A percentile compares a stretch with the other conserved stretches of the same genome.
Evolutionary conservation across 257 asterid species (phyloP).

Genomic region (Eucommia ulmoides): DNA sequence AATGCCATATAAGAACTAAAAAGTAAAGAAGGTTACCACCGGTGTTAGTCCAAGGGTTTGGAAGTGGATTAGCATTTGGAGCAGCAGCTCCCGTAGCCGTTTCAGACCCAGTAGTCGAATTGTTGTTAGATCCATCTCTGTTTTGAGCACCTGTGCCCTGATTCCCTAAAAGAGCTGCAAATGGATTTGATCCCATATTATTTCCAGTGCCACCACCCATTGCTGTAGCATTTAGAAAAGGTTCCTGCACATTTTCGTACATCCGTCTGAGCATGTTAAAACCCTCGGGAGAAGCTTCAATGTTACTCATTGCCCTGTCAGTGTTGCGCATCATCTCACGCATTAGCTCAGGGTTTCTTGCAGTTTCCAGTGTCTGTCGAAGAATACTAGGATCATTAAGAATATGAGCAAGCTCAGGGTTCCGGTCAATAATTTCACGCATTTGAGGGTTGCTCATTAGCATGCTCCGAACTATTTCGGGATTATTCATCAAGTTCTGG

Average conservation of each 20-base stretch:
- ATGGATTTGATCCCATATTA: conserved; percentile 39
- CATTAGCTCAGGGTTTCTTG: conserved; percentile 63
- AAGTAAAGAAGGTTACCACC: conserved; percentile 12
- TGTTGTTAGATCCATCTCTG: conserved; percentile 20
- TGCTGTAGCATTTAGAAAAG: conserved; percentile 46
- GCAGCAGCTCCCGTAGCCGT: conserved; percentile 22
- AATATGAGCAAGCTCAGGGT: conserved; percentile 57
- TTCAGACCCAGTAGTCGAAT: conserved; percentile 28
- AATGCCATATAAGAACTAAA: conserved; percentile 2
- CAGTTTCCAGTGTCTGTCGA: conserved; percentile 51
- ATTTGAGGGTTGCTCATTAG: conserved; percentile 64
- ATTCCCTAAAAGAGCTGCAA: conserved; percentile 40
- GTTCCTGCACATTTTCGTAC: conserved; percentile 69
- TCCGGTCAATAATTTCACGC: conserved; percentile 55
- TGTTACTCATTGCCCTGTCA: conserved; percentile 56
- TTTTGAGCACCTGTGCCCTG: conserved; percentile 27
- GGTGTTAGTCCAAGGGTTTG: conserved; percentile 45
- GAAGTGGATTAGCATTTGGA: conserved; percentile 56
- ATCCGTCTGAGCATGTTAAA: conserved; percentile 65
- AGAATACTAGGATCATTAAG: conserved; percentile 55
- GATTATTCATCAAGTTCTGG: conserved; percentile 44
- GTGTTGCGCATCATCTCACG: conserved; percentile 68
- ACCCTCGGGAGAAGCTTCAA: conserved; percentile 65
- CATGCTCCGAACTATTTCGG: conserved; percentile 46
- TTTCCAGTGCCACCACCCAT: conserved; percentile 25